phyloP scores from a whole-genome alignment of 2,329 filamentous ascomycete genomes.

The Claviceps digitariae region DNA sequence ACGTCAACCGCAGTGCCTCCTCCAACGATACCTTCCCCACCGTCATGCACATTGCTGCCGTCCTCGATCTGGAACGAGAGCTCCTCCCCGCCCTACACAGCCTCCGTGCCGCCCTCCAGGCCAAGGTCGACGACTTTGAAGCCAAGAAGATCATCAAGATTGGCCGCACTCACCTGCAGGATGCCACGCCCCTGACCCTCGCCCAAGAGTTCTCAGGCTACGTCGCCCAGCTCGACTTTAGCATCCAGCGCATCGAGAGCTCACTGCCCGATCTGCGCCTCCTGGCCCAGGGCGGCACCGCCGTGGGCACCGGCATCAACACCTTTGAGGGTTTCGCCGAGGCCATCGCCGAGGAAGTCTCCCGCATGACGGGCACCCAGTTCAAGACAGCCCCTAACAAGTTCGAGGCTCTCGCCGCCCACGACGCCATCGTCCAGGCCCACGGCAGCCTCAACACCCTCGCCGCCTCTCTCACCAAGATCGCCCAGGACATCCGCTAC shows the following conservation, averaged over 20 bases:
- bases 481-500: slow-evolving; percentile 95
- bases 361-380: slow-evolving; percentile 79
- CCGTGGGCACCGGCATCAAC: slow-evolving; percentile 94
- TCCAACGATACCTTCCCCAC: slow-evolving; percentile 99
- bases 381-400: slow-evolving; percentile 98
- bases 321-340: slow-evolving; percentile 94
- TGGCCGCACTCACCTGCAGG: slow-evolving; percentile 91
- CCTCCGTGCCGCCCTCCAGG: slow-evolving; percentile 71
- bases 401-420: slow-evolving; percentile 91
- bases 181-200: slow-evolving; percentile 88
- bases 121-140: slow-evolving; percentile 80
- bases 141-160: slow-evolving; percentile 93
- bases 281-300: slow-evolving; percentile 89
- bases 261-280: slow-evolving; percentile 72
- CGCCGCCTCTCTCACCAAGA: slow-evolving; percentile 86
- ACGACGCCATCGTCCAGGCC: slow-evolving; percentile 91
- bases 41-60: slow-evolving; percentile 98
- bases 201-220: slow-evolving; percentile 98
- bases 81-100: slow-evolving; percentile 73
- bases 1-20: slow-evolving; percentile 97
- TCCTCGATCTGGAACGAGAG: slow-evolving; percentile 78
- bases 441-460: slow-evolving; percentile 89
- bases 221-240: slow-evolving; percentile 83
- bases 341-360: slow-evolving; percentile 80
- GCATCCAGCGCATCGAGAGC: slow-evolving; percentile 74